Conservation (phyloP, 2,329 filamentous ascomycete genomes). For the Fusarium drepaniforme region DNA sequence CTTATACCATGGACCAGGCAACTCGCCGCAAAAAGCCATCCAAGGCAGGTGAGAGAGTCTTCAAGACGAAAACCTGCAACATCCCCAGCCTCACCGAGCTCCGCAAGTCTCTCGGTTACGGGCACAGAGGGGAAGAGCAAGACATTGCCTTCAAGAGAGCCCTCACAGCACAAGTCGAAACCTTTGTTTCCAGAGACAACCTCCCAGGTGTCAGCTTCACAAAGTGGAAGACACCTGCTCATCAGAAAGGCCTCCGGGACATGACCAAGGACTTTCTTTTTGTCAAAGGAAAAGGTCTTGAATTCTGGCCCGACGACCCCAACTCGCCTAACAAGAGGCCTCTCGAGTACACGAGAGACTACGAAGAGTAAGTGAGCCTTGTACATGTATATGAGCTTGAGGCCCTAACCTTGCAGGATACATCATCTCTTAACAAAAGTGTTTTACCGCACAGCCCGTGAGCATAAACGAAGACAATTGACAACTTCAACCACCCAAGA, state of each 20-base stretch:
- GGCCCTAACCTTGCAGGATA: conserved; percentile 9
- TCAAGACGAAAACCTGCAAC: conserved; percentile 10
- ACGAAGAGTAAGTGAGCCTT: conserved; percentile 4
- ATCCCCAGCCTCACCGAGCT: conserved; percentile 32
- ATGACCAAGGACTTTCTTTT: conserved; percentile 31
- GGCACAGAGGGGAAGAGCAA: neutral
- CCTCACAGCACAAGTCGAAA: conserved; percentile 1
- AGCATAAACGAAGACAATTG: conserved; percentile 11
- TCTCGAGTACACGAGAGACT: conserved; percentile 26
- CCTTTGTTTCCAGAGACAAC: conserved; percentile 13
- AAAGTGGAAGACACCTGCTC: conserved; percentile 21
- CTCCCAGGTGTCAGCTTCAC: conserved; percentile 11
- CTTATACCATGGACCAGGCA: conserved; percentile 3
- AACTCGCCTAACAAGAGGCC: neutral
- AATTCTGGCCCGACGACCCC: conserved; percentile 35
- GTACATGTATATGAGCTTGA: neutral
- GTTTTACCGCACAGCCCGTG: conserved; percentile 20
- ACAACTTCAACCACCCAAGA: neutral
- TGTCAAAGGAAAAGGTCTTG: conserved; percentile 18
- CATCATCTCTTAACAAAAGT: conserved; percentile 22
- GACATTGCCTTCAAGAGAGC: conserved; percentile 37
- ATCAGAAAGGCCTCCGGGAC: conserved; percentile 34
- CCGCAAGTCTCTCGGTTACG: conserved; percentile 34
- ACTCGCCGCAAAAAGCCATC: neutral
- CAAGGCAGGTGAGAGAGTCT: conserved; percentile 1